Conservation (phyloP, 164 flowering plant species). For the Berberis vulgaris region DNA sequence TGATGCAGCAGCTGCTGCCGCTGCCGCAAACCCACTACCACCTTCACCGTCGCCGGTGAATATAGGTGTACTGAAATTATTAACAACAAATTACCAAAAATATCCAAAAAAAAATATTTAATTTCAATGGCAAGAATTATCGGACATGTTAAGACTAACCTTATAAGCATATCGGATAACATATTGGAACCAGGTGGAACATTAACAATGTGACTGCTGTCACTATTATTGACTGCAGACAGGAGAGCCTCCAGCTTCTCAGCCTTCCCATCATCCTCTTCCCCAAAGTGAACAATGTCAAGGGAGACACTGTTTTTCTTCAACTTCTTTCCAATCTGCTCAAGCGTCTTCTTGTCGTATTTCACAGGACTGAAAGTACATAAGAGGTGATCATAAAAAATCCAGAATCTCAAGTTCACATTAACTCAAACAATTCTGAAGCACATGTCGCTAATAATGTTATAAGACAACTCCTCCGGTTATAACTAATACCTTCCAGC, state of each 20-base stretch:
- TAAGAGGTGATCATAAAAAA: not conserved
- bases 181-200: conserved; percentile 82
- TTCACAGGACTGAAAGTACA: conserved; percentile 59
- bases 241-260: conserved; percentile 88
- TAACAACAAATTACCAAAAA: not conserved
- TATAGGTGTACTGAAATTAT: conserved; percentile 61
- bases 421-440: too few relatives aligned
- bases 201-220: conserved; percentile 85
- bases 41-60: conserved; percentile 97
- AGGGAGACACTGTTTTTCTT: conserved; percentile 94
- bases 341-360: conserved; percentile 78
- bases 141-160: conserved; percentile 24
- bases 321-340: conserved; percentile 76
- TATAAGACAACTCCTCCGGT: too few relatives aligned
- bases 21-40: conserved; percentile 89
- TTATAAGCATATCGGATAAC: conserved; percentile 85
- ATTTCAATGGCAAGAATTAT: too few relatives aligned
- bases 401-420: not conserved
- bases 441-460: too few relatives aligned
- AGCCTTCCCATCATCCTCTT: conserved; percentile 79
- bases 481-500: conserved; percentile 64
- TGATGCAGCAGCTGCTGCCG: conserved; percentile 78
- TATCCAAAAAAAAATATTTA: too few relatives aligned
- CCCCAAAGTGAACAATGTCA: conserved; percentile 92
- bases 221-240: conserved; percentile 78